Evolutionary conservation across 768 basidiomycete genomes (phyloP), one percentile per base, ranked within the genome.

Genomic region (Boletus coccyginus): DNA sequence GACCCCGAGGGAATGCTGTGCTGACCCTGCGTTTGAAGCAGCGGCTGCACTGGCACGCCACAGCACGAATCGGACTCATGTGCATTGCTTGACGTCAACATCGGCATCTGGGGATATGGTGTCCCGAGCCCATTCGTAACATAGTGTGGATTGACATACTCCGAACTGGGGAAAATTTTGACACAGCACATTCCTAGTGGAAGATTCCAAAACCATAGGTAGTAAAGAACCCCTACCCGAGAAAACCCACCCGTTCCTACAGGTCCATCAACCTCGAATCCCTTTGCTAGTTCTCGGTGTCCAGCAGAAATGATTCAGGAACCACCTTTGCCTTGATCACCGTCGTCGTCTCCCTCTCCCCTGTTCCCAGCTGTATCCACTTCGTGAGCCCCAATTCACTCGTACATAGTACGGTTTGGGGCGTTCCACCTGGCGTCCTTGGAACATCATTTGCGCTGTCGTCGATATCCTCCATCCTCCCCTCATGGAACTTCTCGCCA

Each of bases 271-370:
- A 49, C 21, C 16, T 24, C 46, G 36, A 49, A n/a, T 7, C 13
- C 42, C 21, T 21, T 14, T 43, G 14, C 42, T 11, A 41, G 19
- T 40, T 14, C 16, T 40, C 27, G 19, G 36, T 27, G 21, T 27
- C 32, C 21, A 46, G 43, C 21, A 46, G 43, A 40, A 56, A 46
- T 16, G 55, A 53, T 12, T 51, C 33, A 12, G 51, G 35, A 19
- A 55, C 17, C 19, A 53, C 55, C 24, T 56, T 56, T 3, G 55
- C 51, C 17, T 53, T 53, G 17, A 53, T 27, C 31, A 56, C 44
- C 16, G 38, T 46, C 24, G 2, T 45, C 36, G 50, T 53, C 29
- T 46, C 43, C 32, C 14, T 52, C 19, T 33, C 42, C 11, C 43
- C 55, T 9, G 33, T 31, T 16, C 21, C 48, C 17, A 24, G 14